Evolutionary conservation across 2,329 filamentous ascomycete species (phyloP).

Genomic region (Trichophyton simii): DNA sequence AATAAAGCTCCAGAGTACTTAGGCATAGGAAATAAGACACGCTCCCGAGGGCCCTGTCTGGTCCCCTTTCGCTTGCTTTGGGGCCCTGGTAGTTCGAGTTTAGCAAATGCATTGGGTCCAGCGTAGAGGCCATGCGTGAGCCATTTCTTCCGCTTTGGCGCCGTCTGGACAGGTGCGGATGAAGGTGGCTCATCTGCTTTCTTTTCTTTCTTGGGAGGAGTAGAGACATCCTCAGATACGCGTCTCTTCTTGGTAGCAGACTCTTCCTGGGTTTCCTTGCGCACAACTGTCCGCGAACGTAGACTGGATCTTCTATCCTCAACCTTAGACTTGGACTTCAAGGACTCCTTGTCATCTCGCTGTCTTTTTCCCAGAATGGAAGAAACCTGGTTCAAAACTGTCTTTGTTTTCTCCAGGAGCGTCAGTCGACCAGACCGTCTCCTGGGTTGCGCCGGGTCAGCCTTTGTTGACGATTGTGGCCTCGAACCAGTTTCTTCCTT

Average conservation of each 20-base stretch:
- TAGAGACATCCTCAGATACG: constrained; percentile 25
- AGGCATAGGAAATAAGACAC: constrained; percentile 52
- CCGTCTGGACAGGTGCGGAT: constrained; percentile 16
- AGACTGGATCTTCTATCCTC: constrained; percentile 39
- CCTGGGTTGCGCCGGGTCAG: constrained; percentile 6
- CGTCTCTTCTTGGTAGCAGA: constrained; percentile 32
- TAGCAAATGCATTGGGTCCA: constrained; percentile 52
- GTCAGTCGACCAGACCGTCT: constrained; percentile 35
- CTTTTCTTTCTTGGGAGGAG: constrained; percentile 7
- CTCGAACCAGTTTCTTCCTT: background rate
- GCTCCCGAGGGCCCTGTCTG: constrained; percentile 23
- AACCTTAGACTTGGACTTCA: constrained; percentile 37
- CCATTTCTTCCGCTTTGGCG: constrained; percentile 55
- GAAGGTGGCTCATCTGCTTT: constrained; percentile 12
- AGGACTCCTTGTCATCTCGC: constrained; percentile 38
- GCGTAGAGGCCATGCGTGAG: constrained; percentile 73
- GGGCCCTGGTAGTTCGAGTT: constrained; percentile 38
- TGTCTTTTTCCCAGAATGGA: constrained; percentile 50
- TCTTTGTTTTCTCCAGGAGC: constrained; percentile 32
- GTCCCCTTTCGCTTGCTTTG: constrained; percentile 23
- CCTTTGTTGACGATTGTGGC: background rate
- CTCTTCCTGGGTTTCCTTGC: constrained; percentile 18
- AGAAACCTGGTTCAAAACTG: constrained; percentile 36
- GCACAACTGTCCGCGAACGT: constrained; percentile 37
- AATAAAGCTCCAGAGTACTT: constrained; percentile 65